These are phyloP conservation scores for Strombidium stylifer DNA, from an alignment of 73 alveolate genomes.

Conservation along the genomic window DNA sequence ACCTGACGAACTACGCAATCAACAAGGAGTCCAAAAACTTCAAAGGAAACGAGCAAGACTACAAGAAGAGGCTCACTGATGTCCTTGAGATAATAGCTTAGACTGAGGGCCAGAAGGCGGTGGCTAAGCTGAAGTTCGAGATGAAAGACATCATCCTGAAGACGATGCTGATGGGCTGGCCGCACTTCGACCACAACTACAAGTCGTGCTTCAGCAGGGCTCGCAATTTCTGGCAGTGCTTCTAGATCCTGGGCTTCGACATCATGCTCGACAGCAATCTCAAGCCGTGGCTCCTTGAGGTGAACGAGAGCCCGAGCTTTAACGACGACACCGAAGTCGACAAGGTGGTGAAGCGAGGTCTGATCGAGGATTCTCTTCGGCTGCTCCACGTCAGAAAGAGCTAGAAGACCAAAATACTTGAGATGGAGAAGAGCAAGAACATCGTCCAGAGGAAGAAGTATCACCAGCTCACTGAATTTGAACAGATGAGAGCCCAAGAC, in stretches of 20 bases:
- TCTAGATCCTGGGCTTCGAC: constrained; percentile 58
- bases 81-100: constrained; percentile 4
- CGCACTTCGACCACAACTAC: constrained; percentile 53
- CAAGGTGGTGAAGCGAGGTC: constrained; percentile 58
- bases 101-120: constrained; percentile 55
- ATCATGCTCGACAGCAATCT: constrained; percentile 45
- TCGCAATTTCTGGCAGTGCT: constrained; percentile 52
- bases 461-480: not conserved
- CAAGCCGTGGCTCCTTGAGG: constrained; percentile 83
- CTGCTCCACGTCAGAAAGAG: too few relatives aligned
- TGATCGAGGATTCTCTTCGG: constrained; percentile 61
- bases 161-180: constrained; percentile 60
- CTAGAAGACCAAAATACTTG: too few relatives aligned
- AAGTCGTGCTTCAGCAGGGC: constrained; percentile 48
- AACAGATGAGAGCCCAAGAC: not conserved
- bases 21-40: constrained; percentile 50
- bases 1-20: constrained; percentile 51
- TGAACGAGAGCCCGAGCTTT: constrained; percentile 79
- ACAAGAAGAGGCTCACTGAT: too few relatives aligned
- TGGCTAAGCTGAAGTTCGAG: constrained; percentile 25
- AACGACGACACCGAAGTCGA: constrained; percentile 73
- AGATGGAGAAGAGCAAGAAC: too few relatives aligned
- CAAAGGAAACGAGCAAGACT: constrained; percentile 65
- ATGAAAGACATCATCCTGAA: constrained; percentile 62
- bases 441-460: not conserved